phyloP scores from a whole-genome alignment of 345 rosid genomes.

The Arabidopsis suecica region DNA sequence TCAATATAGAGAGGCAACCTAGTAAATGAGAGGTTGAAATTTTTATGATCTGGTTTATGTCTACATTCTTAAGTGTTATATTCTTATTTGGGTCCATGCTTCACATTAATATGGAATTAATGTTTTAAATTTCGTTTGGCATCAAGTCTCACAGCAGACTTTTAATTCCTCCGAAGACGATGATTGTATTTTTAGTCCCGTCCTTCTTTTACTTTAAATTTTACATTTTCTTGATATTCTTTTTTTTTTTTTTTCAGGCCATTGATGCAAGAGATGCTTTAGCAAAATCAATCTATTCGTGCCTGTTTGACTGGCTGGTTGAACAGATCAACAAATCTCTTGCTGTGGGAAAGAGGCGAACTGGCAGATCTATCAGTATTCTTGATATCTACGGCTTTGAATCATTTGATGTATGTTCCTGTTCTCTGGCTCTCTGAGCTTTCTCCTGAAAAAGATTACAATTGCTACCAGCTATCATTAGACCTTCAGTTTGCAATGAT shows the following conservation, averaged over 20 bases:
- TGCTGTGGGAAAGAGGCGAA: conserved; percentile 89
- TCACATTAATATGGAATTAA: background rate
- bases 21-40: background rate
- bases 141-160: conserved; percentile 17
- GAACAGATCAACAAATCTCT: conserved; percentile 96
- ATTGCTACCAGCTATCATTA: conserved; percentile 23
- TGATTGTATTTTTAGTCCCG: background rate
- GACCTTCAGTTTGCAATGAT: conserved; percentile 10
- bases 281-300: conserved; percentile 93
- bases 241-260: conserved; percentile 61
- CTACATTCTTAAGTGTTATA: background rate
- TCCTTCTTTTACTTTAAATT: conserved; percentile 16
- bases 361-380: conserved; percentile 98
- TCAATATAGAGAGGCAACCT: conserved; percentile 10
- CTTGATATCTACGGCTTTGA: conserved; percentile 99
- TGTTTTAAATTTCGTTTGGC: conserved; percentile 14
- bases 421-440: conserved; percentile 24
- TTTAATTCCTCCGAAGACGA: background rate
- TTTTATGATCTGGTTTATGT: conserved; percentile 4
- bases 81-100: conserved; percentile 10
- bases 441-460: conserved; percentile 9
- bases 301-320: conserved; percentile 95
- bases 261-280: conserved; percentile 87
- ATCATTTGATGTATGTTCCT: conserved; percentile 82
- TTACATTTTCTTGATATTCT: conserved; percentile 1